phyloP scores from a whole-genome alignment of 2,329 filamentous ascomycete genomes.

The Scolecobasidium constrictum region DNA sequence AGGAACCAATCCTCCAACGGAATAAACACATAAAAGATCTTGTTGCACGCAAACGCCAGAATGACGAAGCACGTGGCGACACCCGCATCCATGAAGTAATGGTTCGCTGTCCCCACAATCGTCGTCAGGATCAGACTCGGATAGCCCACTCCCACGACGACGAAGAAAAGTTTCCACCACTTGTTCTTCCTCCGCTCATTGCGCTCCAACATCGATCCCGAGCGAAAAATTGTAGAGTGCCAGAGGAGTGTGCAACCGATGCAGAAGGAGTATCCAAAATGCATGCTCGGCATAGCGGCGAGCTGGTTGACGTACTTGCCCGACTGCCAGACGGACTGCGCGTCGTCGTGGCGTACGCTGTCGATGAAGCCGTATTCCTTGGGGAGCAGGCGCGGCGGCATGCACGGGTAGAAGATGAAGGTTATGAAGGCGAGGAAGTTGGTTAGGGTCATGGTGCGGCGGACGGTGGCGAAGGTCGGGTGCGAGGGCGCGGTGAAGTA shows the following conservation, averaged over 20 bases:
- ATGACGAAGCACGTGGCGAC: conserved; percentile 38
- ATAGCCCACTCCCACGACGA: conserved; percentile 39
- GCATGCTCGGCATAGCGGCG: conserved; percentile 39
- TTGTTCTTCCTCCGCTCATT: conserved; percentile 30
- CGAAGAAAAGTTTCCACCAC: conserved; percentile 33
- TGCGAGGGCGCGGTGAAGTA: conserved; percentile 47
- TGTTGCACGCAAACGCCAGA: conserved; percentile 38
- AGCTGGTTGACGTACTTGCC: conserved; percentile 35
- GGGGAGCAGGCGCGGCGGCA: conserved; percentile 39
- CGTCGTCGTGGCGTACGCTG: conserved; percentile 36
- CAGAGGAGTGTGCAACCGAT: conserved; percentile 43
- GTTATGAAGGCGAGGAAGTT: conserved; percentile 43
- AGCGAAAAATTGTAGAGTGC: conserved; percentile 38
- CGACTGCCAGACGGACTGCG: conserved; percentile 35
- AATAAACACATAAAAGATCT: conserved; percentile 38
- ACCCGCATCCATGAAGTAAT: conserved; percentile 46
- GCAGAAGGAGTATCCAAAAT: conserved; percentile 45
- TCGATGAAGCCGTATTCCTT: conserved; percentile 34
- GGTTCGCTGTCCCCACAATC: conserved; percentile 53
- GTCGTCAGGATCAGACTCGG: conserved; percentile 43
- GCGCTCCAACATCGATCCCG: conserved; percentile 23
- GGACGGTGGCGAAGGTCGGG: conserved; percentile 31
- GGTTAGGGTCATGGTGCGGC: conserved; percentile 37
- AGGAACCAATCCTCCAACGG: conserved; percentile 41
- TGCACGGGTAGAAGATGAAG: conserved; percentile 42